Percentiles rank a stretch among this genome's conserved stretches.
Conservation (phyloP, 2,329 filamentous ascomycete species). For the Alternaria conjuncta region DNA sequence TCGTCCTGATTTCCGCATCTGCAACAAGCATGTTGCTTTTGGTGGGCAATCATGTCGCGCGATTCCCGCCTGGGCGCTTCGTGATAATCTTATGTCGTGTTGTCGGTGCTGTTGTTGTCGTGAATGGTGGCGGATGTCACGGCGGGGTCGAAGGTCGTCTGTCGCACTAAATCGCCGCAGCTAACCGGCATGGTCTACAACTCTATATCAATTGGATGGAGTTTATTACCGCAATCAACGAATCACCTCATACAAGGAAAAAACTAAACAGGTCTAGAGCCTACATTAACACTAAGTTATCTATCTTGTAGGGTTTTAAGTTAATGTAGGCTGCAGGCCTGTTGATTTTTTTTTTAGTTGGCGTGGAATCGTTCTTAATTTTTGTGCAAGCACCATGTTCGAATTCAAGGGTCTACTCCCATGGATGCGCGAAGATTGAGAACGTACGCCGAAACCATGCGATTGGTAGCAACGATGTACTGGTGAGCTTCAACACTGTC, state of each 20-base stretch:
- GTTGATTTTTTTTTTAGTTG: neutral
- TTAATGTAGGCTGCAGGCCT: neutral
- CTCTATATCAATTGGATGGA: slow-evolving; percentile 1
- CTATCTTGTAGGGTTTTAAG: neutral
- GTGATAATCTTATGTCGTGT: neutral
- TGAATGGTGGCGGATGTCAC: slow-evolving; percentile 14
- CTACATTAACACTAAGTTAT: neutral
- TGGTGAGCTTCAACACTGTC: neutral
- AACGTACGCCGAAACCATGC: neutral
- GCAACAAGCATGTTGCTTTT: neutral
- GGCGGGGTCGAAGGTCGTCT: slow-evolving; percentile 13
- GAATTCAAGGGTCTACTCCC: neutral
- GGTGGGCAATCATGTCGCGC: neutral
- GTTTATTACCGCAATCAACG: neutral
- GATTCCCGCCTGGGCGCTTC: neutral
- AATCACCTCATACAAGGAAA: neutral
- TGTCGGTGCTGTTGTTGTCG: slow-evolving; percentile 8
- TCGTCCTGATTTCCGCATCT: neutral
- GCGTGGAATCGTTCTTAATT: neutral
- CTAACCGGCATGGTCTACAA: slow-evolving; percentile 24
- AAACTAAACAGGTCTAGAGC: neutral
- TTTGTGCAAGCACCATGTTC: neutral
- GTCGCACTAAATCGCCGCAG: slow-evolving; percentile 14
- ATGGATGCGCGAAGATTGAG: neutral
- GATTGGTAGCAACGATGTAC: neutral